Percentiles rank a stretch among this genome's conserved stretches.
Conservation (phyloP, 352 stramenopile species). For the Phytophthora palmivora region DNA sequence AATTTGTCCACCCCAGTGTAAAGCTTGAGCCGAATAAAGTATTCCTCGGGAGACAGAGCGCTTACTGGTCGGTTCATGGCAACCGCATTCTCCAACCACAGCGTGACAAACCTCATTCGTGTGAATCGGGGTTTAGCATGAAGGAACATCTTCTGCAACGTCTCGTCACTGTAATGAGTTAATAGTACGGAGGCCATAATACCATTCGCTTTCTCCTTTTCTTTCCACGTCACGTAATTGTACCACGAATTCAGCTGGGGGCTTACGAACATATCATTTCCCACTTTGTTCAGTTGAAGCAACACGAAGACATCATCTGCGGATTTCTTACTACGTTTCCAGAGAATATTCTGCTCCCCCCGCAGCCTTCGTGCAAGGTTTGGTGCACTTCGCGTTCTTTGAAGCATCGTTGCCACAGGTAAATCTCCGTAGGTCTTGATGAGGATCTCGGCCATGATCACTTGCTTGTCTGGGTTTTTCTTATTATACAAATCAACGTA, state of each 20-base stretch:
- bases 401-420: constrained; percentile 2
- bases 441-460: constrained; percentile 7
- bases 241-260: constrained; percentile 11
- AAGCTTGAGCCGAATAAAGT: constrained; percentile 6
- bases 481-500: constrained; percentile 23
- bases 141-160: constrained; percentile 1
- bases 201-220: background rate
- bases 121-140: background rate
- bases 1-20: constrained; percentile 4
- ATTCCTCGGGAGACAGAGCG: constrained; percentile 1
- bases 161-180: constrained; percentile 7
- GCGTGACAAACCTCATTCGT: constrained; percentile 7
- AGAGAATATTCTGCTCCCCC: background rate
- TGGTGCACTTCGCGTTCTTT: background rate
- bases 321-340: background rate
- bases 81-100: constrained; percentile 9
- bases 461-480: constrained; percentile 9
- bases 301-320: constrained; percentile 2
- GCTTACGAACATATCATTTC: constrained; percentile 1
- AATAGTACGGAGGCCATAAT: constrained; percentile 3
- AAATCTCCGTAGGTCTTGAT: constrained; percentile 15
- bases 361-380: background rate
- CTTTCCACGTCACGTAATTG: background rate
- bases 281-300: constrained; percentile 6
- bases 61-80: background rate